These are phyloP conservation scores for Xylariaceae sp. DNA, from an alignment of 2,329 filamentous ascomycete genomes.

Conservation along the genomic window DNA sequence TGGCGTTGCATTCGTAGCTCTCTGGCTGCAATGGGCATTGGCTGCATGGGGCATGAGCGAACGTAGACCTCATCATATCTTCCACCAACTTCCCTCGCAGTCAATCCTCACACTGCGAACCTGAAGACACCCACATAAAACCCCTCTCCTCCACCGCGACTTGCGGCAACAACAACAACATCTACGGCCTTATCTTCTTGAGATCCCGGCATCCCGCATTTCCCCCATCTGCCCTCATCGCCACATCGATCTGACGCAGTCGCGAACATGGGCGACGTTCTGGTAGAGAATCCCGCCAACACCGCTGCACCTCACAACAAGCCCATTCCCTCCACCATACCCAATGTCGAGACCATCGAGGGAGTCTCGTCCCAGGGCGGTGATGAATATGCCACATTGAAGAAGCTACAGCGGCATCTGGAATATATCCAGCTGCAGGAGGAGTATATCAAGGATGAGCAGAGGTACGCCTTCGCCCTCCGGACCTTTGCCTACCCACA, in stretches of 20 bases:
- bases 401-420: conserved; percentile 93
- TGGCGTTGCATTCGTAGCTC: conserved; percentile 23
- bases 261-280: conserved; percentile 75
- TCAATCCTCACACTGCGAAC: background rate
- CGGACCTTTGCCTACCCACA: background rate
- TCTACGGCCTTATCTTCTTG: too few species aligned
- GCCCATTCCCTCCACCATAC: conserved; percentile 74
- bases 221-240: background rate
- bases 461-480: conserved; percentile 56
- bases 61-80: background rate
- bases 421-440: conserved; percentile 99
- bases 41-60: background rate
- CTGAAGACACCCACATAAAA: background rate
- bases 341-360: conserved; percentile 87
- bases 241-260: background rate
- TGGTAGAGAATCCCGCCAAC: conserved; percentile 78
- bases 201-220: background rate
- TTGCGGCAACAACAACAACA: background rate
- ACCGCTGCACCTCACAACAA: conserved; percentile 77
- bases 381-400: conserved; percentile 92
- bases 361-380: conserved; percentile 75
- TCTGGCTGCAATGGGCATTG: conserved; percentile 6
- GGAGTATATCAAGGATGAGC: conserved; percentile 99
- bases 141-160: background rate
- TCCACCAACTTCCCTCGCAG: background rate